phyloP scores from a whole-genome alignment of 2,329 filamentous ascomycete species.

The Epichloe gansuensis region DNA sequence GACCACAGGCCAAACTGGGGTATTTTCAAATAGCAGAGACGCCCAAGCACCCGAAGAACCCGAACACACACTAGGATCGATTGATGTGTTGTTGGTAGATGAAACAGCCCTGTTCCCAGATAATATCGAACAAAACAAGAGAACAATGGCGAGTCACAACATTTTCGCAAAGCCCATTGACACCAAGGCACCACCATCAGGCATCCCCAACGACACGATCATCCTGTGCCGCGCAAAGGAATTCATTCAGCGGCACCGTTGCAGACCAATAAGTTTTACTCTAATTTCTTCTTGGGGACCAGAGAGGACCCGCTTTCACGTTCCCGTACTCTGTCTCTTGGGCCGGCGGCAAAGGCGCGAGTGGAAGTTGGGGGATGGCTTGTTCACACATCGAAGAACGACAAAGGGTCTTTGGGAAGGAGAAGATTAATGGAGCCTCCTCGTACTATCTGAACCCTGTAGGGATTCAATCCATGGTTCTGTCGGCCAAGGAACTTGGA shows the following conservation, averaged over 20 bases:
- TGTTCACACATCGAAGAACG: constrained; percentile 60
- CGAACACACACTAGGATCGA: no score
- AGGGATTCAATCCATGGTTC: constrained; percentile 65
- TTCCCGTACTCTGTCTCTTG: constrained; percentile 64
- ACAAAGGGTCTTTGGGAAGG: constrained; percentile 56
- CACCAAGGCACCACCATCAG: constrained; percentile 35
- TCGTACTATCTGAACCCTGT: constrained; percentile 72
- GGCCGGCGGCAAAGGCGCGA: constrained; percentile 49
- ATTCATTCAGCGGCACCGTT: constrained; percentile 38
- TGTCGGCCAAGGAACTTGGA: constrained; percentile 67
- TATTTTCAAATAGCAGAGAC: neutral
- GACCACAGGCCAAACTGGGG: neutral
- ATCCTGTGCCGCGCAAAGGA: constrained; percentile 44
- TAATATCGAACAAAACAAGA: neutral
- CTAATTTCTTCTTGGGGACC: constrained; percentile 70
- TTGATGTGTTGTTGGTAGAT: neutral
- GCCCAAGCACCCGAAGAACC: neutral
- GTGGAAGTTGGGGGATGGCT: constrained; percentile 63
- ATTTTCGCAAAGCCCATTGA: constrained; percentile 47
- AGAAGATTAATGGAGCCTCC: constrained; percentile 42
- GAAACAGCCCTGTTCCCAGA: neutral
- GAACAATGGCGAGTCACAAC: constrained; percentile 24
- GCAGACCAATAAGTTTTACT: constrained; percentile 70
- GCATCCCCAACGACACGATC: constrained; percentile 35
- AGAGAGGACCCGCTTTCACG: constrained; percentile 57